Evolutionary conservation across 2,329 filamentous ascomycete genomes (phyloP).

Genomic region (Colletotrichum caudatum): DNA sequence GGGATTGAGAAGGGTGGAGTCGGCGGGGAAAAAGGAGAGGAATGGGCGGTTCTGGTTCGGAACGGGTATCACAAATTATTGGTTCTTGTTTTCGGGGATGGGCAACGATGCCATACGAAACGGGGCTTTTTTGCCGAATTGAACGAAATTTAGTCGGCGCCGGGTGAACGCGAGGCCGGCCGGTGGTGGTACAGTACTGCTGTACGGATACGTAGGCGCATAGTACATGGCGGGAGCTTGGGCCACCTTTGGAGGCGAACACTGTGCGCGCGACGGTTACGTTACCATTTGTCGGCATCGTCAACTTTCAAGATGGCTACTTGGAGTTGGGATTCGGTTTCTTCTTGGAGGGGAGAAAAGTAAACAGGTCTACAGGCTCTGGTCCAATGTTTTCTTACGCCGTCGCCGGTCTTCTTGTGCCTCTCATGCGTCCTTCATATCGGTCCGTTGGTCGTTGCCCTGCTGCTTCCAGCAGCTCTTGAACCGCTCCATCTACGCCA

Average conservation of each 20-base stretch:
- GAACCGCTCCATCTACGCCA: slow-evolving; percentile 84
- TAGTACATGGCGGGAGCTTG: slow-evolving; percentile 24
- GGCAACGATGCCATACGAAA: not conserved
- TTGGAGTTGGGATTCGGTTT: not conserved
- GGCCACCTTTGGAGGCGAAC: slow-evolving; percentile 9
- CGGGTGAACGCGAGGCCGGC: slow-evolving; percentile 32
- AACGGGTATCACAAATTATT: not conserved
- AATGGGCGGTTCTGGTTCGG: not conserved
- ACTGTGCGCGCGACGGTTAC: slow-evolving; percentile 18
- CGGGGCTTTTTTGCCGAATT: slow-evolving; percentile 32
- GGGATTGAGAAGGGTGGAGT: not conserved
- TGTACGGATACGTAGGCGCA: too few species aligned
- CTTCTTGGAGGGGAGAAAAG: not conserved
- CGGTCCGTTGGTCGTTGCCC: slow-evolving; percentile 86
- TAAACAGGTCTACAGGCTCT: slow-evolving; percentile 5
- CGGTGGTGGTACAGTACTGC: not conserved
- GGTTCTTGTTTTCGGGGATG: not conserved
- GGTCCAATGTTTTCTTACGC: not conserved
- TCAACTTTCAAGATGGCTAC: not conserved
- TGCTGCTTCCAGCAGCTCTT: slow-evolving; percentile 91
- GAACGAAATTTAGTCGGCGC: slow-evolving; percentile 36
- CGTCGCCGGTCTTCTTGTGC: not conserved
- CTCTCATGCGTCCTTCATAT: slow-evolving; percentile 72
- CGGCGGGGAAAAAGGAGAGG: too few species aligned
- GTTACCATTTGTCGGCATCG: slow-evolving; percentile 9